A percentile compares a stretch with the other conserved stretches of the same genome.
These are phyloP conservation scores for Naganishia cerealis DNA, from an alignment of 1,284 basidiomycete genomes.

Conservation along the genomic window DNA sequence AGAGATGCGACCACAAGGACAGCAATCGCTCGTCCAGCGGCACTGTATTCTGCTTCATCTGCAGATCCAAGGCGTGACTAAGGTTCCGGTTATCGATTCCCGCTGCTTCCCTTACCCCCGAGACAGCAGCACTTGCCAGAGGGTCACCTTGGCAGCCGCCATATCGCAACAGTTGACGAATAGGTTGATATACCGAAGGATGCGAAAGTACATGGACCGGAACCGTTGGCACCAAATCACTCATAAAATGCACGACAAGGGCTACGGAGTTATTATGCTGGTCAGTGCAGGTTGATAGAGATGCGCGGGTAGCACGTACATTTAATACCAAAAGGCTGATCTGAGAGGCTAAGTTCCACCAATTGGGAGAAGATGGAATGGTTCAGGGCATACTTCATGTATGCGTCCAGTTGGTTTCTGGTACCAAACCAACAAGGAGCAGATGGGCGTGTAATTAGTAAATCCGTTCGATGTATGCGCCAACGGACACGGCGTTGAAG, in stretches of 20 bases:
- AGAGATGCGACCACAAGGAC: not conserved
- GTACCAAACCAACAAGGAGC: not conserved
- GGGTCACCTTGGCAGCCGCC: slow-evolving; percentile 63
- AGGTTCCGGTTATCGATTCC: not conserved
- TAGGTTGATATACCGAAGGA: slow-evolving; percentile 82
- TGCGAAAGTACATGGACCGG: slow-evolving; percentile 90
- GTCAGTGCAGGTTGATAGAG: not conserved
- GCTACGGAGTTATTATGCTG: slow-evolving; percentile 50
- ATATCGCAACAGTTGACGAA: slow-evolving; percentile 74
- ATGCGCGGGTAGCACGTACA: slow-evolving; percentile 35
- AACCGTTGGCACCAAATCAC: slow-evolving; percentile 81
- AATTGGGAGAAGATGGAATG: slow-evolving; percentile 80
- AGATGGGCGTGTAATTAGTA: not conserved
- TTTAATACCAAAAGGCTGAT: slow-evolving; percentile 80
- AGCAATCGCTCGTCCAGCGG: slow-evolving; percentile 65
- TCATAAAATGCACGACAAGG: slow-evolving; percentile 76
- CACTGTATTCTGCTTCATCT: slow-evolving; percentile 68
- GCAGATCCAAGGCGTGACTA: not conserved
- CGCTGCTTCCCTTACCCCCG: no score
- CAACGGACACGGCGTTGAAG: not conserved
- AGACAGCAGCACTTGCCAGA: slow-evolving; percentile 63
- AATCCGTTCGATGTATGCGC: not conserved
- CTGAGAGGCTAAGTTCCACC: slow-evolving; percentile 78
- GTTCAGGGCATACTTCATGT: slow-evolving; percentile 86
- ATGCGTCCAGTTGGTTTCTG: slow-evolving; percentile 64